Base-by-base conservation (phyloP, 495 filamentous ascomycete species). In the Parmelia sp. region DNA sequence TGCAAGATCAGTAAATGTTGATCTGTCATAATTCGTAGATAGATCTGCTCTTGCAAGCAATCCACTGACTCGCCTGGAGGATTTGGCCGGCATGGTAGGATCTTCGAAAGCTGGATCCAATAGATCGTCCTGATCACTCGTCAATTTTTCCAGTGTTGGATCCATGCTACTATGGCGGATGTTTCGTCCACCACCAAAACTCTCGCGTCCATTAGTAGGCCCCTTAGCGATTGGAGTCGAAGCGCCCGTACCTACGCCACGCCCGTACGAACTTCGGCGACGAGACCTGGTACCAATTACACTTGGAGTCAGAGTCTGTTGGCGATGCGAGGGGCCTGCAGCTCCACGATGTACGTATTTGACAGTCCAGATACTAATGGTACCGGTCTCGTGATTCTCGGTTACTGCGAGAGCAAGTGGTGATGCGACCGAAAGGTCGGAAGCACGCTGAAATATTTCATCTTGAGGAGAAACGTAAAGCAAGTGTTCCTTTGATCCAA, bases 31-130 rank as follows among this genome's bases (percentile, higher is more conserved):
- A 27, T 83, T 84, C 31, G 79, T 86, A 0, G 90, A 93, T 17
- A 97, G 77, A 71, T 97, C 93, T 27, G 92, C 88, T 67, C 93
- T 82, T n/a, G 94, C 90, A 60, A 97, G 82, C 65, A 97, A 79
- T 42, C 94, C 97, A 74, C 94, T 97, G 27, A 97, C 91, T 36
- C 94, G 83, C 37, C 94, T 82, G 17, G 91, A 94, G 49, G 90
- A 86, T 73, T 89, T 86, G 27, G 84, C 79, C 6, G 86, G 85
- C 23, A 84, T 84, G 45, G 86, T 82, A 36, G 84, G 82, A 55
- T 81, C 79, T 29, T 86, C 88, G 64, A 85, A 89, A 59, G 94
- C 91, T 31, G 90, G 86, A 60, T 92, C 90, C 25, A 98, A 86
- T 61, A 92, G 81, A 57, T 88, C 84, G 47, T 83, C 79, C 65